Evolutionary conservation across 164 flowering plant genomes (phyloP).

Genomic region (Warburgia ugandensis): DNA sequence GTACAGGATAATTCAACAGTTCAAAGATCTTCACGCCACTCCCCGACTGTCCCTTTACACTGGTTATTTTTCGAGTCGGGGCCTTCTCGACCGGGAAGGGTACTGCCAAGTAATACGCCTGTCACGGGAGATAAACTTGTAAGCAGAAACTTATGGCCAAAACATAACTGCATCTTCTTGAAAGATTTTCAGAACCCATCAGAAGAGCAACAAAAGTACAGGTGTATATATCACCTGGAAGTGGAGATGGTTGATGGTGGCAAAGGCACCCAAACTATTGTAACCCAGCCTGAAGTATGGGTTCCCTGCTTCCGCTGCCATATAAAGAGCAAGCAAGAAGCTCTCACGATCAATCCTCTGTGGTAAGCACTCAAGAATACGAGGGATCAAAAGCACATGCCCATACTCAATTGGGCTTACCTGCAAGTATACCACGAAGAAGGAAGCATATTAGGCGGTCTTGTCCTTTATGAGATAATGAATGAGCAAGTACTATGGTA

Average conservation of each 20-base stretch:
- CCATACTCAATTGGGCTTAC: constrained; percentile 94
- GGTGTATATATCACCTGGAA: constrained; percentile 50
- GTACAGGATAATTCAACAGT: constrained; percentile 63
- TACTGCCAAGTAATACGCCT: constrained; percentile 66
- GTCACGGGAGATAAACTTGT: too few species aligned
- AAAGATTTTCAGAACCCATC: background rate
- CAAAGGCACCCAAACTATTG: constrained; percentile 95
- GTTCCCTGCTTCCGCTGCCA: constrained; percentile 66
- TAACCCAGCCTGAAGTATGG: constrained; percentile 83
- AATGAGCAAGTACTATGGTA: too few species aligned
- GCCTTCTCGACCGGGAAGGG: constrained; percentile 81
- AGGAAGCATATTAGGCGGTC: too few species aligned
- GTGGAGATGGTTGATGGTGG: constrained; percentile 90
- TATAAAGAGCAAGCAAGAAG: constrained; percentile 67
- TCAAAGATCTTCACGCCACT: constrained; percentile 38
- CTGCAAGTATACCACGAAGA: constrained; percentile 24
- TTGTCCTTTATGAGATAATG: too few species aligned
- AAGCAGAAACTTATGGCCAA: background rate
- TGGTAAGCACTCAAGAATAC: constrained; percentile 59
- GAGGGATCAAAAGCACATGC: constrained; percentile 81
- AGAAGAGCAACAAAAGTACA: background rate
- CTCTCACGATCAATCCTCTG: constrained; percentile 72
- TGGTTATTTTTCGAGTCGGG: constrained; percentile 27
- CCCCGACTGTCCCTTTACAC: constrained; percentile 5
- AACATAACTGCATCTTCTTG: too few species aligned